Base-by-base conservation (phyloP, 2,329 filamentous ascomycete genomes). In the Geoglossum cookeanum region DNA sequence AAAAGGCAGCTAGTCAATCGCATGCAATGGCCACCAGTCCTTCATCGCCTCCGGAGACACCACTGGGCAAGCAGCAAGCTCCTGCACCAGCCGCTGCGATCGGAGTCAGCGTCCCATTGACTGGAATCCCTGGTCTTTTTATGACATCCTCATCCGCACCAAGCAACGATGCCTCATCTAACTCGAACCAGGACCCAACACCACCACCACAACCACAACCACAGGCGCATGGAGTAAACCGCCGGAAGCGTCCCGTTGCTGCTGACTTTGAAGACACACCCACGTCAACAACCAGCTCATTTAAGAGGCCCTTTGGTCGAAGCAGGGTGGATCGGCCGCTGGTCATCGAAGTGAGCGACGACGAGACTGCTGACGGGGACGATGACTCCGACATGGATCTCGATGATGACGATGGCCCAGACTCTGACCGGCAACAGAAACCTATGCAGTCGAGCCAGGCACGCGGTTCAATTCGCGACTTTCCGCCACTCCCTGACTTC, bases 321-420 rank as follows among this genome's bases (percentile, higher is more conserved):
- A 74, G 73, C 52, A 73, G 75, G 29, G 72, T 77, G 55, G 75
- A 83, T 29, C 75, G 81, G 55, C 77, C 77, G 2, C 78, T 94
- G 56, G 78, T 95, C 44, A 94, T 95, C 62, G 80, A 94, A 61
- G 83, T 94, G 44, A 94, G 87, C 65, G 90, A 94, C 32, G 80
- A 83, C 61, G 81, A 84, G 58, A 73, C 66, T 32, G 78, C 33
- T 17, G 37, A 53, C 17, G 49, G 30, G 30, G 77, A 80, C 55
- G 79, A 80, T 58, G 79, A 82, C 61, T 75, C 81, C 52, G 81
- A 81, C 58, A 85, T 84, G 80, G 83, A 85, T 37, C 74, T 84
- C 29, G 70, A 72, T 37, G 70, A 71, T 56, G 79, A 79, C 30
- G 79, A 76, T 52, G 75, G 73, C 8, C 71, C 69, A 32, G 29